phyloP scores from a whole-genome alignment of 495 filamentous ascomycete species.

The Glonium stellatum region DNA sequence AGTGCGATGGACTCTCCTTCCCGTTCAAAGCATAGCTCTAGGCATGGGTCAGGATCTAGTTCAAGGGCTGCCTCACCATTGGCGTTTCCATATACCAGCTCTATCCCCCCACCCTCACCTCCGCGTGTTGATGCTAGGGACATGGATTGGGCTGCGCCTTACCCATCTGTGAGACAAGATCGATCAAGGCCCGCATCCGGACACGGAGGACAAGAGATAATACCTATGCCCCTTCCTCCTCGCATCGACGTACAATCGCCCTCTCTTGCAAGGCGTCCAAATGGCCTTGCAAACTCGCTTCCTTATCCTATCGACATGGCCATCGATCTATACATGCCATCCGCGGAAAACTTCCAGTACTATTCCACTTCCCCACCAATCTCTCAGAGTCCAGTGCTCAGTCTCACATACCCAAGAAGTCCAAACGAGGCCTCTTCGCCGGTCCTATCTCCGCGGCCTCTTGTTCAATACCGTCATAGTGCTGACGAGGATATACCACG shows the following conservation, averaged over 20 bases:
- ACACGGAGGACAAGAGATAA: conserved; percentile 13
- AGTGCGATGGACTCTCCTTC: conserved; percentile 10
- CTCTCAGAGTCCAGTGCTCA: not conserved
- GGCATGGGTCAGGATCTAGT: conserved; percentile 8
- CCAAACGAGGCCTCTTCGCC: conserved; percentile 12
- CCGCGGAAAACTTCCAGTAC: conserved; percentile 22
- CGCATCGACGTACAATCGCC: conserved; percentile 23
- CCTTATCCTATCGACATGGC: conserved; percentile 24
- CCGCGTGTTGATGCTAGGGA: conserved; percentile 3
- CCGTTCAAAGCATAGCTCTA: conserved; percentile 18
- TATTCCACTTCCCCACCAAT: conserved; percentile 5
- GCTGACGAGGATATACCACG: conserved; percentile 18
- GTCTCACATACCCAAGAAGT: conserved; percentile 9
- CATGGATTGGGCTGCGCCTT: conserved; percentile 23
- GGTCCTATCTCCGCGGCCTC: conserved; percentile 7
- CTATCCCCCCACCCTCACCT: not conserved
- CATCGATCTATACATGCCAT: conserved; percentile 18
- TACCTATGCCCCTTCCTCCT: conserved; percentile 20
- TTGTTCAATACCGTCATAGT: conserved; percentile 3
- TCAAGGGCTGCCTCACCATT: conserved; percentile 12
- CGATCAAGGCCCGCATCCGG: conserved; percentile 12
- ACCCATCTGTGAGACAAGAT: conserved; percentile 11
- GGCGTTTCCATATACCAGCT: conserved; percentile 9
- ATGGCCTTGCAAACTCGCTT: too few species aligned
- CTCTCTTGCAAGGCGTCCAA: conserved; percentile 18